Base-by-base conservation (phyloP, 2,329 filamentous ascomycete species). In the Cadophora sp. region DNA sequence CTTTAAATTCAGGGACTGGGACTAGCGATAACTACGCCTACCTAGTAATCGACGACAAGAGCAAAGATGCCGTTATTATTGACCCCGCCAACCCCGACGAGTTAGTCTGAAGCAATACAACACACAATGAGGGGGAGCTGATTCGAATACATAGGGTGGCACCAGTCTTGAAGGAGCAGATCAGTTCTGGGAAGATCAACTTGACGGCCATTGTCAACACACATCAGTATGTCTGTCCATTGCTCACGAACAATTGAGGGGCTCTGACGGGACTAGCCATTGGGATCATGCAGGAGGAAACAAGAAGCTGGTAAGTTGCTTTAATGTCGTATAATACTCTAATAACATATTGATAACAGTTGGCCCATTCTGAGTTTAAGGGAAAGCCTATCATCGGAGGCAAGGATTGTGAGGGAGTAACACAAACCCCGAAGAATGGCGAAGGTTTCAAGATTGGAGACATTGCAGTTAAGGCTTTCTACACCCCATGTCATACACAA, bases 401-500 rank as follows among this genome's bases (percentile, higher is more conserved):
- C 71, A 93, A 90, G 76, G 87, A 97, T 76, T 97, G 95, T 79
- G 85, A 91, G 70, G 87, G 87, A 27, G 95, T 97, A 56, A 94
- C 90, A 27, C 84, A 84, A 73, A 96, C 91, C 0, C 95, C 95
- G 0, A 80, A 81, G 2, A 87, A 98, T 78, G 88, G 89, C 47
- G 88, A 93, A 71, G 87, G 84, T 3, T 97, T 97, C 83, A 90
- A 87, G 70, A 88, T 99, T 69, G 96, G 96, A 65, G 85, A 86
- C 72, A 96, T 99, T 78, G 85, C 86, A 16, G 91, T 97, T 66
- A 95, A 87, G 77, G 91, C 92, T 27, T 83, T 98, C n/a, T 92
- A 98, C 80, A 99, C 96, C 14, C 96, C 96, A 1, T 99, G 96
- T 79, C 96, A 99, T 79, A 99, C 96, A 1, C 94, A 97, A 81